Evolutionary conservation across 192 early-diverging fungal species (phyloP), one percentile per base, ranked within the genome.

Genomic region (Coemansia furcata): DNA sequence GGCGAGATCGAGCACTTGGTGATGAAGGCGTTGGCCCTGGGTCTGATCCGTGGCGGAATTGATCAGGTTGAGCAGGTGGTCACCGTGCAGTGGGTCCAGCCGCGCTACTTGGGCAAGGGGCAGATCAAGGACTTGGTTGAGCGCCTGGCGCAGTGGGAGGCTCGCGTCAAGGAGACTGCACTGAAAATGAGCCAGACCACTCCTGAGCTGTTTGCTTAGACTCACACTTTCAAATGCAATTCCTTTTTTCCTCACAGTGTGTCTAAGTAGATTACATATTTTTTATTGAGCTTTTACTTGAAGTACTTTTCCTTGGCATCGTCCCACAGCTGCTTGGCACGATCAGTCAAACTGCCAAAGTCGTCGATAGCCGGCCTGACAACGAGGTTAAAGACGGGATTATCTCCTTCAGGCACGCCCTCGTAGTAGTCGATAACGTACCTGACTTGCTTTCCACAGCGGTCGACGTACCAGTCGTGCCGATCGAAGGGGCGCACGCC

Each of bases 341-440:
- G 86, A 54, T 88, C 86, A 46, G 84, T 66, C 7, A 90, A 65
- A 71, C 85, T 88, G 62, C 84, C 84, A 37, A 85, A 46, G 49
- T 89, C 89, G 70, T 98, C 97, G 26, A 98, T 72, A 1, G 95
- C 95, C 12, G 97, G 97, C 44, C 97, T 80, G n/a, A 98, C 94
- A 69, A 97, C 97, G 40, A 96, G 84, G 62, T 92, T 88, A 83
- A 98, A 98, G 0, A 89, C 89, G 26, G 95, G 95, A 26, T 86
- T 87, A 44, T 88, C 89, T 29, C 88, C 80, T 40, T 92, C 88
- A 35, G 88, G 86, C 19, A 80, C 76, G 9, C 90, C 95, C 60
- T 87, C 85, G 71, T 99, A 99, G 78, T 96, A 99, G 76, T 99
- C 97, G 71, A 99, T 96, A 23, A 99, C 93, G 72, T 99, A 99